A percentile compares a stretch with the other conserved stretches of the same genome.
Conservation (phyloP, 2,329 filamentous ascomycete species). For the Aureobasidium subglaciale region DNA sequence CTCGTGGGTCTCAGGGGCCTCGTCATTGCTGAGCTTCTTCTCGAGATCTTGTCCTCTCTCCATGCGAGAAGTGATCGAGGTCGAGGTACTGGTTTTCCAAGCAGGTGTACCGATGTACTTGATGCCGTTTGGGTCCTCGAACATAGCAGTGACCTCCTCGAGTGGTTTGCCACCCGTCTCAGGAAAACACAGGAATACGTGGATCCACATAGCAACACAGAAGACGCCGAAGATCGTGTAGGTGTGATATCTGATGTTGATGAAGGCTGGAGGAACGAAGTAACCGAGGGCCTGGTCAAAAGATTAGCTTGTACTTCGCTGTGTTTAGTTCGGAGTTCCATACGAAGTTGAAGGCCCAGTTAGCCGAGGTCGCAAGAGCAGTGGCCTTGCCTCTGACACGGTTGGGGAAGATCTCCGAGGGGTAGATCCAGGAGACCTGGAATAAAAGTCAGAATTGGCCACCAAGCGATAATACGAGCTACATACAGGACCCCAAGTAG, state of each 20-base stretch:
- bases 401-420: slow-evolving; percentile 55
- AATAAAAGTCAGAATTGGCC: background rate
- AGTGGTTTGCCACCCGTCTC: slow-evolving; percentile 68
- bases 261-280: slow-evolving; percentile 53
- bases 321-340: background rate
- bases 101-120: slow-evolving; percentile 47
- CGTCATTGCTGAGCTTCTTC: slow-evolving; percentile 20
- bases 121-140: slow-evolving; percentile 38
- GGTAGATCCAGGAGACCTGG: slow-evolving; percentile 42
- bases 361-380: slow-evolving; percentile 52
- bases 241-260: slow-evolving; percentile 49
- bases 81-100: slow-evolving; percentile 43
- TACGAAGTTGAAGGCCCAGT: slow-evolving; percentile 54
- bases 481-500: slow-evolving; percentile 50
- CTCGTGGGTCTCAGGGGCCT: slow-evolving; percentile 17
- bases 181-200: slow-evolving; percentile 60
- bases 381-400: slow-evolving; percentile 58
- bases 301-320: background rate
- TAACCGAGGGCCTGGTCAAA: slow-evolving; percentile 41
- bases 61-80: slow-evolving; percentile 17
- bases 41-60: slow-evolving; percentile 21
- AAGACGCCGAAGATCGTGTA: slow-evolving; percentile 73
- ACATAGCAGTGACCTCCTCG: slow-evolving; percentile 70
- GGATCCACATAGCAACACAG: slow-evolving; percentile 59
- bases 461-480: rapidly evolving